phyloP scores from a whole-genome alignment of 805 yeast genomes.

The Teunomyces panamensis region DNA sequence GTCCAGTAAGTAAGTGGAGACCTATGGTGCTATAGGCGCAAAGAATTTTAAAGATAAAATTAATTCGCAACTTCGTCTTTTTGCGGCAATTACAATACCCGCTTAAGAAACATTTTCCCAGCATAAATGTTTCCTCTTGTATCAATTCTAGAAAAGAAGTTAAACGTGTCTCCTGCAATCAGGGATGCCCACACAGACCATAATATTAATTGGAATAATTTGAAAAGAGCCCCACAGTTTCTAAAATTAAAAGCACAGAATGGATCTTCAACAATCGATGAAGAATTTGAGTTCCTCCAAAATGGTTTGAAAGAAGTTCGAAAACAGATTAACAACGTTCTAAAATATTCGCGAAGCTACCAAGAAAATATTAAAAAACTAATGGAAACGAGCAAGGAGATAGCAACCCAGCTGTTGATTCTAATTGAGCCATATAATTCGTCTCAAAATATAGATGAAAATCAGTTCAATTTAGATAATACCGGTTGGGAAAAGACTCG shows the following conservation, averaged over 20 bases:
- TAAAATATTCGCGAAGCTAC: slow-evolving; percentile 13
- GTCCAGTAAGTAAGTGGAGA: too few species aligned
- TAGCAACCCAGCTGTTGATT: slow-evolving; percentile 15
- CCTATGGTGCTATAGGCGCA: too few species aligned
- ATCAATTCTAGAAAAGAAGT: not conserved
- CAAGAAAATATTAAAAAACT: slow-evolving; percentile 6
- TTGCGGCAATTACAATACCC: not conserved
- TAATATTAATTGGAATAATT: slow-evolving; percentile 20
- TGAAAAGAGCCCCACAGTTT: slow-evolving; percentile 17
- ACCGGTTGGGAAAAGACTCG: slow-evolving; percentile 9
- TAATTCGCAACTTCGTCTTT: not conserved
- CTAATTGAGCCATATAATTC: slow-evolving; percentile 21
- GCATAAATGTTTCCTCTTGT: not conserved
- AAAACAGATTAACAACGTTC: slow-evolving; percentile 12
- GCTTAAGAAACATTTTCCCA: not conserved
- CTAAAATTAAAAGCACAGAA: slow-evolving; percentile 5
- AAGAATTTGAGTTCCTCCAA: slow-evolving; percentile 22
- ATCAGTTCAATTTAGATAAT: slow-evolving; percentile 3
- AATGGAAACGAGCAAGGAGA: slow-evolving; percentile 9
- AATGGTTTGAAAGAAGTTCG: slow-evolving; percentile 19
- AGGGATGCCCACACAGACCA: not conserved
- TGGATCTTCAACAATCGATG: slow-evolving; percentile 20
- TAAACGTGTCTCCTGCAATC: not conserved
- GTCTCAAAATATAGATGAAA: slow-evolving; percentile 4
- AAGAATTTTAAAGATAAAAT: not conserved